Conservation (phyloP, 352 stramenopile genomes). For the Thalassiosira mediterranea region DNA sequence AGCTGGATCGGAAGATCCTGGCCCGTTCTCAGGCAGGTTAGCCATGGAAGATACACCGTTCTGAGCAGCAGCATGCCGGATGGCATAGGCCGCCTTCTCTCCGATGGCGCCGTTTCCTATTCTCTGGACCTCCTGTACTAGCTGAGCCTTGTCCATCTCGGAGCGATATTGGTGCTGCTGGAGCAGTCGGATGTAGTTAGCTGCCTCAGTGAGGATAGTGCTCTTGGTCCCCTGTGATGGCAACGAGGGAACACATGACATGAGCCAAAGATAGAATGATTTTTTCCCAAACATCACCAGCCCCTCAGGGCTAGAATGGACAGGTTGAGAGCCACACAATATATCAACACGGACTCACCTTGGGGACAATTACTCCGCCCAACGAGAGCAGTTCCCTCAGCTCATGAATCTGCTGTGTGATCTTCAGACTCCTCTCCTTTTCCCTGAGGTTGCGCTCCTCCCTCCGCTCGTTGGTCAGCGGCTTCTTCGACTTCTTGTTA, state of each 20-base stretch:
- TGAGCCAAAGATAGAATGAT: no score
- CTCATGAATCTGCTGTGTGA: slow-evolving; percentile 82
- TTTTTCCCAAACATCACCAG: no score
- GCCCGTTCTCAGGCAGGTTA: slow-evolving; percentile 65
- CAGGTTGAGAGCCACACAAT: no score
- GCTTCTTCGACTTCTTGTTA: slow-evolving; percentile 44
- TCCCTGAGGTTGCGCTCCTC: slow-evolving; percentile 82
- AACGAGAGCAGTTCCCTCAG: slow-evolving; percentile 69
- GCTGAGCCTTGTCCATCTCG: slow-evolving; percentile 72
- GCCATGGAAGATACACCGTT: slow-evolving; percentile 79
- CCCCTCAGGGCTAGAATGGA: no score
- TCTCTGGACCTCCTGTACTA: slow-evolving; percentile 82
- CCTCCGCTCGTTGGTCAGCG: slow-evolving; percentile 42
- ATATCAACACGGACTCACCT: slow-evolving; percentile 35
- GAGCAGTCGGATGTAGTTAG: slow-evolving; percentile 83
- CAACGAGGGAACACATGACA: background rate
- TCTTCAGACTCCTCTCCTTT: slow-evolving; percentile 83
- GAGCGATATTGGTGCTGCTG: slow-evolving; percentile 80
- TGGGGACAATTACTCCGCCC: slow-evolving; percentile 82
- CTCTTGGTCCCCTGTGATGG: slow-evolving; percentile 72
- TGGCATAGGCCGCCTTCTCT: slow-evolving; percentile 65
- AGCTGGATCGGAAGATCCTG: slow-evolving; percentile 19
- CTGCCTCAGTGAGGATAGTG: slow-evolving; percentile 81
- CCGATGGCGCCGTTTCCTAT: slow-evolving; percentile 77
- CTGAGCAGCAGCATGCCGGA: slow-evolving; percentile 79